Conservation (phyloP, 1,284 basidiomycete species). For the Phaffia rhodozyma region DNA sequence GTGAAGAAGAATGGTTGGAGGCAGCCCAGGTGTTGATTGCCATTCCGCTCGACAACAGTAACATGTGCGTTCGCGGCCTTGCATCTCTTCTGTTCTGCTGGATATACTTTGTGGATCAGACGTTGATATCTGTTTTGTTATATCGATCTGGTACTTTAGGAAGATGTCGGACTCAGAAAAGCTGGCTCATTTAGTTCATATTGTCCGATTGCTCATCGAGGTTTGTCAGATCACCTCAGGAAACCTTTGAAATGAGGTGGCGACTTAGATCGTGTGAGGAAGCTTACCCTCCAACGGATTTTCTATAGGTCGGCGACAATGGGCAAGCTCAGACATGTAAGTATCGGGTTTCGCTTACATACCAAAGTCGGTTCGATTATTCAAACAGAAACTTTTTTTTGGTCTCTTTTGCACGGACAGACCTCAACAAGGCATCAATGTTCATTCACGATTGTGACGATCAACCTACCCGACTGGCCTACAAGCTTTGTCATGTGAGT, state of each 20-base stretch:
- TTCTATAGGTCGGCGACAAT: constrained; percentile 51
- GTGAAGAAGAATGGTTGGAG: constrained; percentile 81
- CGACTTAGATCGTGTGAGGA: background rate
- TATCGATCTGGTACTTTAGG: constrained; percentile 34
- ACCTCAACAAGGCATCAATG: constrained; percentile 88
- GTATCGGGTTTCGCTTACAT: too few species aligned
- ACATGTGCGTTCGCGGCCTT: constrained; percentile 45
- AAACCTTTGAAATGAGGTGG: background rate
- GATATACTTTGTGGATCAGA: background rate
- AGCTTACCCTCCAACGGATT: background rate
- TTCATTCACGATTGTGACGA: constrained; percentile 66
- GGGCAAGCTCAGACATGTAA: constrained; percentile 76
- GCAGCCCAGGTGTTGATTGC: constrained; percentile 83
- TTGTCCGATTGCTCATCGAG: constrained; percentile 87
- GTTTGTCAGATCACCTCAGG: constrained; percentile 38
- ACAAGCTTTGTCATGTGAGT: constrained; percentile 61
- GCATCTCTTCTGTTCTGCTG: background rate
- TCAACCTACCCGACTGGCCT: constrained; percentile 62
- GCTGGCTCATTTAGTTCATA: constrained; percentile 79
- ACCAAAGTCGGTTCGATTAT: too few species aligned
- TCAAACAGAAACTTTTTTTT: too few species aligned
- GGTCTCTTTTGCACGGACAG: too few species aligned
- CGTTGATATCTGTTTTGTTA: background rate
- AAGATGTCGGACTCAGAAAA: constrained; percentile 71
- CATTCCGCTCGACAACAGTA: constrained; percentile 82